A percentile compares a stretch with the other conserved stretches of the same genome.
Conservation (phyloP, 306 rosid species). For the Argentina anserina region DNA sequence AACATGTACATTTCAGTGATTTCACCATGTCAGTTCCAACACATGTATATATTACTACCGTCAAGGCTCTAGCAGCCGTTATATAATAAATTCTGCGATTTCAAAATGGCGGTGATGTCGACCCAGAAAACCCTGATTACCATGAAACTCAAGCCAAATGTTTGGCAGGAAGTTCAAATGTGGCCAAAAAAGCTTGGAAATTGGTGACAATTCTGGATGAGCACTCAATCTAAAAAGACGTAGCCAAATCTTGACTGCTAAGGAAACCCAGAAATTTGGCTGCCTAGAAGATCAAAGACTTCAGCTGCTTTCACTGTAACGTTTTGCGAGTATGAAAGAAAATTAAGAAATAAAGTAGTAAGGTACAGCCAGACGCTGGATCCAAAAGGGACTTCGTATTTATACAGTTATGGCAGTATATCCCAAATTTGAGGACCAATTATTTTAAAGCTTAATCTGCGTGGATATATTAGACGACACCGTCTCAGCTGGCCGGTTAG, state of each 20-base stretch:
- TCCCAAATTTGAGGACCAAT: neutral
- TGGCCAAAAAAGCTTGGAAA: neutral
- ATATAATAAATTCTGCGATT: neutral
- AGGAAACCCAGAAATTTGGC: neutral
- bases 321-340: neutral
- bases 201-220: conserved; percentile 5
- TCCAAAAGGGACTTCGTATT: too few species aligned
- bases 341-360: too few species aligned
- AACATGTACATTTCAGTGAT: too few species aligned
- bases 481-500: neutral
- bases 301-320: neutral
- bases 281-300: neutral
- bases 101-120: neutral
- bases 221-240: neutral
- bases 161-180: neutral
- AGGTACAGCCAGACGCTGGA: too few species aligned
- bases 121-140: neutral
- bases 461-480: neutral
- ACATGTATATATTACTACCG: too few species aligned
- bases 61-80: neutral
- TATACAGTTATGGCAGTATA: neutral
- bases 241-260: neutral
- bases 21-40: neutral
- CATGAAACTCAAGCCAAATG: neutral
- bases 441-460: neutral